These are phyloP conservation scores for Calonectria hongkongensis DNA, from an alignment of 2,329 filamentous ascomycete species.

Conservation along the genomic window DNA sequence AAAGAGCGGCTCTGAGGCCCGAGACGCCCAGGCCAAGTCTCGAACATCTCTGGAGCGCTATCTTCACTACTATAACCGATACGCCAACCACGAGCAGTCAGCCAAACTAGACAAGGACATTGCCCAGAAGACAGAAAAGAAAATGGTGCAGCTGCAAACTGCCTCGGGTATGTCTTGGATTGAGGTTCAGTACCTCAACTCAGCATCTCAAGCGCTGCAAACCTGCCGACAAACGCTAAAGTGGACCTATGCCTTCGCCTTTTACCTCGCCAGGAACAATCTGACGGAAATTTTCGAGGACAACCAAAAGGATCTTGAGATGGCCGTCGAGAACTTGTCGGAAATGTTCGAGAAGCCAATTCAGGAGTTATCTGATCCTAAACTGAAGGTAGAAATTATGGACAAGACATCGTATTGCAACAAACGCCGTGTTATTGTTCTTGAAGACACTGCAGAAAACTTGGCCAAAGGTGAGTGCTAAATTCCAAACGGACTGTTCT, in stretches of 20 bases:
- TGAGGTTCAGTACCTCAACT: conserved; percentile 96
- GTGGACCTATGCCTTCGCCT: conserved; percentile 99
- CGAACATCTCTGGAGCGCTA: conserved; percentile 96
- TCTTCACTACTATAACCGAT: conserved; percentile 98
- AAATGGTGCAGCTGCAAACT: conserved; percentile 97
- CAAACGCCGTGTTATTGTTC: conserved; percentile 89
- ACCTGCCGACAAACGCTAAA: conserved; percentile 98
- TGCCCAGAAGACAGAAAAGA: conserved; percentile 97
- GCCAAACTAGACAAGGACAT: conserved; percentile 97
- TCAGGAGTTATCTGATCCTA: conserved; percentile 87
- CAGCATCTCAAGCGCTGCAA: conserved; percentile 93
- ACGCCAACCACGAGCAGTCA: conserved; percentile 98
- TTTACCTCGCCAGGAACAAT: conserved; percentile 97
- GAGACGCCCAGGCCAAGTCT: conserved; percentile 93
- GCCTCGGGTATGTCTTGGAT: conserved; percentile 99
- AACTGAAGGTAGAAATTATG: conserved; percentile 98
- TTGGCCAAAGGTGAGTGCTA: conserved; percentile 82
- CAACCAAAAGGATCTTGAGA: conserved; percentile 97
- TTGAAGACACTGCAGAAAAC: conserved; percentile 95
- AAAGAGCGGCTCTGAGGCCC: conserved; percentile 92
- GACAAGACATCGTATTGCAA: conserved; percentile 99
- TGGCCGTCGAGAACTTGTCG: conserved; percentile 97
- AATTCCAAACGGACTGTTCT: conserved; percentile 49
- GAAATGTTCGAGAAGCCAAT: conserved; percentile 99
- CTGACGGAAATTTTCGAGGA: conserved; percentile 98